Evolutionary conservation across 768 basidiomycete genomes (phyloP).

Genomic region (Lentinula sp.): DNA sequence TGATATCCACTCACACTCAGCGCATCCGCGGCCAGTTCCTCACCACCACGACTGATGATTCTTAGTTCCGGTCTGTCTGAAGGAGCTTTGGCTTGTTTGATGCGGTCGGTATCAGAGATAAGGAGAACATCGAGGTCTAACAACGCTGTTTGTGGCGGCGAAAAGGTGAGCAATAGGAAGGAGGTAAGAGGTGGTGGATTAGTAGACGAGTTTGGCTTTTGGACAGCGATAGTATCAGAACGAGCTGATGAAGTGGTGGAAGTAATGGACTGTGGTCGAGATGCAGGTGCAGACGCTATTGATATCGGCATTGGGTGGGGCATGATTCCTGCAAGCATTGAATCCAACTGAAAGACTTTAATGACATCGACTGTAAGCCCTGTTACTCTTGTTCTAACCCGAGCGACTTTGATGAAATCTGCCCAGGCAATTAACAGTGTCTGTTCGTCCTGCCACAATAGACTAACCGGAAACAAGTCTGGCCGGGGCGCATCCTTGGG

Average conservation of each 20-base stretch:
- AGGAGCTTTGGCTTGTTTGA: constrained; percentile 71
- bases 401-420: constrained; percentile 85
- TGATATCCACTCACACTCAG: constrained; percentile 75
- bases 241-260: background rate
- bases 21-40: constrained; percentile 83
- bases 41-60: constrained; percentile 83
- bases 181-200: constrained; percentile 40
- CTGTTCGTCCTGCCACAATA: constrained; percentile 89
- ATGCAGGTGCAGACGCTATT: constrained; percentile 13
- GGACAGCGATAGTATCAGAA: background rate
- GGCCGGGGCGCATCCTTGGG: constrained; percentile 80
- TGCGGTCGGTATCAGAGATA: constrained; percentile 41
- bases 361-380: constrained; percentile 79
- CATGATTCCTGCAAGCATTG: constrained; percentile 89
- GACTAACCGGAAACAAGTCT: constrained; percentile 89
- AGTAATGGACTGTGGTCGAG: constrained; percentile 7
- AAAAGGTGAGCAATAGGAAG: constrained; percentile 86
- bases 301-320: constrained; percentile 53
- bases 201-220: background rate
- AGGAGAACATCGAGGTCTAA: constrained; percentile 37
- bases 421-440: constrained; percentile 94
- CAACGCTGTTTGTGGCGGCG: constrained; percentile 67
- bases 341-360: constrained; percentile 88
- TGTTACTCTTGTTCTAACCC: constrained; percentile 52
- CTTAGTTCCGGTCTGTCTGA: constrained; percentile 93